Evolutionary conservation across 768 basidiomycete genomes (phyloP).

Genomic region (Dacryopinax spathularia): DNA sequence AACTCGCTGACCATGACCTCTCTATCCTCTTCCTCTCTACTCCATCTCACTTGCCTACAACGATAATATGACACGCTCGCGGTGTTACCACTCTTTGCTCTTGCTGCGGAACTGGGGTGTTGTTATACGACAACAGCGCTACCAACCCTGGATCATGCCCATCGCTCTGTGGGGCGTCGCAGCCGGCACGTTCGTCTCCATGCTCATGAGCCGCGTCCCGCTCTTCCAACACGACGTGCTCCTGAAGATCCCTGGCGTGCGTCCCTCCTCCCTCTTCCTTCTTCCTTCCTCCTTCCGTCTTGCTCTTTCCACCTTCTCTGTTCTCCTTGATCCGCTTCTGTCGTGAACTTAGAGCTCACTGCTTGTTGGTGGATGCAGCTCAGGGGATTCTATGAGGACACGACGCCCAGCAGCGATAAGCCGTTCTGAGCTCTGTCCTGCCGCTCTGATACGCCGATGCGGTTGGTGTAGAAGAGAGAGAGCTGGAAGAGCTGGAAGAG

Average conservation of each 20-base stretch:
- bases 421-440: constrained; percentile 43
- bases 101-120: no score
- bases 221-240: constrained; percentile 63
- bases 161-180: constrained; percentile 50
- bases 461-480: neutral
- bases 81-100: no score
- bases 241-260: constrained; percentile 56
- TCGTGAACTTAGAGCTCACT: neutral
- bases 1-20: neutral
- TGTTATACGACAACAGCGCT: no score
- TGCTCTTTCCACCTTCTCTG: neutral
- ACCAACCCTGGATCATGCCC: neutral
- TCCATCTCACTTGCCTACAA: no score
- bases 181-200: constrained; percentile 42
- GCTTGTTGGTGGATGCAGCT: constrained; percentile 31
- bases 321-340: neutral
- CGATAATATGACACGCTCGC: no score
- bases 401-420: constrained; percentile 66
- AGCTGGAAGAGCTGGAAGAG: neutral
- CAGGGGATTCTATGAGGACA: constrained; percentile 60
- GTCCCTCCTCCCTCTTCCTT: constrained; percentile 21
- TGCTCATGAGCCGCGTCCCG: constrained; percentile 77
- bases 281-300: neutral
- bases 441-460: neutral
- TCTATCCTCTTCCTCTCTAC: no score